Evolutionary conservation across 768 basidiomycete species (phyloP).

Genomic region (Mycena rebaudengoi): DNA sequence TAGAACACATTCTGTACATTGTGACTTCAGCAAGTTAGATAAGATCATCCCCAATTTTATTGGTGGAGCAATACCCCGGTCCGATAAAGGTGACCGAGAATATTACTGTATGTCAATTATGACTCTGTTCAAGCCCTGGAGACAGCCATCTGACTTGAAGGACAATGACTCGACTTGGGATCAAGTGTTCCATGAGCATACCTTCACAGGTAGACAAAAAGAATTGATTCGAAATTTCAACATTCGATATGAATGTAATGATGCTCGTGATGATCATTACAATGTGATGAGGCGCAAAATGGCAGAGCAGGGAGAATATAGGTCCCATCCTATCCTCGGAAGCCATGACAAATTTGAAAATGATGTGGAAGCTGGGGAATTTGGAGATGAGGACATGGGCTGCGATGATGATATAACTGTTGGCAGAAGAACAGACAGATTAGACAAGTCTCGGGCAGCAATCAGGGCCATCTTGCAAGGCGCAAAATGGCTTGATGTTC

Average conservation of each 20-base stretch:
- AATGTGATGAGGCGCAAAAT: slow-evolving; percentile 25
- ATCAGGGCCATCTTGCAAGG: not conserved
- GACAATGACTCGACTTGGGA: slow-evolving; percentile 24
- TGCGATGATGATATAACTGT: not conserved
- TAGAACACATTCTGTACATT: not conserved
- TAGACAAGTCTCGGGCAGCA: not conserved
- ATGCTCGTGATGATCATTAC: slow-evolving; percentile 40
- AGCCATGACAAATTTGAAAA: not conserved
- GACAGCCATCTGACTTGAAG: slow-evolving; percentile 31
- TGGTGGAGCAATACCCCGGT: slow-evolving; percentile 31
- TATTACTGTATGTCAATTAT: slow-evolving; percentile 39
- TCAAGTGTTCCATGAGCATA: slow-evolving; percentile 21
- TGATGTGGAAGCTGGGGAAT: not conserved
- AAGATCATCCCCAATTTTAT: slow-evolving; percentile 36
- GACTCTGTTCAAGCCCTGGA: slow-evolving; percentile 37
- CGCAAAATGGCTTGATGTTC: not conserved
- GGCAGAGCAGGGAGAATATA: not conserved
- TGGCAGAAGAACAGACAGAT: not conserved
- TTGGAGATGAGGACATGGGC: no score
- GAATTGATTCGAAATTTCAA: slow-evolving; percentile 36
- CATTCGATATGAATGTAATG: slow-evolving; percentile 38
- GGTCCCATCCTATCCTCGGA: not conserved
- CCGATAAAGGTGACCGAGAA: slow-evolving; percentile 40
- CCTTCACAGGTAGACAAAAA: slow-evolving; percentile 20
- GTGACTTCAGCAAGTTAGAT: not conserved